Evolutionary conservation across 2,329 filamentous ascomycete genomes (phyloP).

Genomic region (Penicillium sp.): DNA sequence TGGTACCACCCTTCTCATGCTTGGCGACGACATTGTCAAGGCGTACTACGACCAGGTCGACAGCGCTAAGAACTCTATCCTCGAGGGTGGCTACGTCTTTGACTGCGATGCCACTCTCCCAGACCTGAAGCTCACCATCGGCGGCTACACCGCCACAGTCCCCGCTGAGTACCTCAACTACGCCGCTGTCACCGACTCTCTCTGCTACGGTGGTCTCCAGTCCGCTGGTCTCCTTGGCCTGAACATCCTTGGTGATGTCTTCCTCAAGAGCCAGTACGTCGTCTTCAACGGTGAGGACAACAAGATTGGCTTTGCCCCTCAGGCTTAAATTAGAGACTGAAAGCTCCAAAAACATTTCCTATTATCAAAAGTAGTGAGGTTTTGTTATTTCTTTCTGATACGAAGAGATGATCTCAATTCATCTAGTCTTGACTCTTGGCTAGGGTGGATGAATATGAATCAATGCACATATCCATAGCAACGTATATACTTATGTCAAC

Average conservation of each 20-base stretch:
- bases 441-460: conserved; percentile 11
- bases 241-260: conserved; percentile 72
- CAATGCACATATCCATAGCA: neutral
- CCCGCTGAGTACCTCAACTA: conserved; percentile 55
- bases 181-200: conserved; percentile 35
- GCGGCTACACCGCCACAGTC: conserved; percentile 47
- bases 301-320: conserved; percentile 47
- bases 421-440: neutral
- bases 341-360: too few relatives aligned
- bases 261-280: conserved; percentile 73
- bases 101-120: conserved; percentile 50
- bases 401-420: neutral
- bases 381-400: neutral
- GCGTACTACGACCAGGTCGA: conserved; percentile 59
- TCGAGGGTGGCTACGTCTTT: conserved; percentile 55
- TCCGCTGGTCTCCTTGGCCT: conserved; percentile 54
- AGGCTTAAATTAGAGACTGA: conserved; percentile 22
- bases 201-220: conserved; percentile 76
- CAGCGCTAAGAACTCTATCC: conserved; percentile 38
- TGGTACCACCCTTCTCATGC: conserved; percentile 63
- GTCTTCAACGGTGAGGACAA: conserved; percentile 60
- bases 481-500: neutral
- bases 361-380: neutral
- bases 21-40: conserved; percentile 51
- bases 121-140: conserved; percentile 52